Conservation (phyloP, 2,329 filamentous ascomycete genomes). For the Phaeosphaeriaceae sp. region DNA sequence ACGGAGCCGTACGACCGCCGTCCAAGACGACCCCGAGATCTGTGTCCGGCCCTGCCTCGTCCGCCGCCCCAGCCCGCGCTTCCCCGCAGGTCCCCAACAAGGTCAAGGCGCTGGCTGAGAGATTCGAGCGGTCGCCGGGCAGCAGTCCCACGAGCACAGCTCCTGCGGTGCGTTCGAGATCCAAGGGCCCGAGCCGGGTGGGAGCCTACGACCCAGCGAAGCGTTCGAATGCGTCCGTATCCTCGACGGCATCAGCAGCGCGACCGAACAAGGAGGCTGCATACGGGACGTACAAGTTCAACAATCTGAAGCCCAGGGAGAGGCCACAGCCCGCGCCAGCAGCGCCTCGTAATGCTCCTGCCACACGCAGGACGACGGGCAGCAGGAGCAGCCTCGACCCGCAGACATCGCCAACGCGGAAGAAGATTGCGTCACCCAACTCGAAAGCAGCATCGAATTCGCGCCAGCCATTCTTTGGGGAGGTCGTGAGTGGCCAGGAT, state of each 20-base stretch:
- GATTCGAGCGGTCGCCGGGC: conserved; percentile 44
- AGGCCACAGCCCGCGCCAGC: conserved; percentile 44
- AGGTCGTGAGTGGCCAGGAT: conserved; percentile 43
- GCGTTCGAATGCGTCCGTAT: conserved; percentile 25
- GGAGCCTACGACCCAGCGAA: conserved; percentile 18
- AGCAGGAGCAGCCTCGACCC: conserved; percentile 34
- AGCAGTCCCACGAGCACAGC: conserved; percentile 27
- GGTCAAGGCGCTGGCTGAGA: conserved; percentile 46
- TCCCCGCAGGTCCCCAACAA: conserved; percentile 36
- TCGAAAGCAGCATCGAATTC: conserved; percentile 29
- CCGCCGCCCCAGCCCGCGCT: conserved; percentile 26
- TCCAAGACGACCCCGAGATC: conserved; percentile 34
- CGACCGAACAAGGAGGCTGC: conserved; percentile 37
- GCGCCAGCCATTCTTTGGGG: conserved; percentile 46
- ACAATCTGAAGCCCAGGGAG: conserved; percentile 44
- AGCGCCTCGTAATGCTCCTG: conserved; percentile 26
- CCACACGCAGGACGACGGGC: conserved; percentile 32
- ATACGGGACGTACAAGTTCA: conserved; percentile 46
- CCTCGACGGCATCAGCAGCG: conserved; percentile 37
- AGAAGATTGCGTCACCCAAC: conserved; percentile 31
- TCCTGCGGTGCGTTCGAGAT: conserved; percentile 28
- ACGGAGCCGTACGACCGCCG: conserved; percentile 34
- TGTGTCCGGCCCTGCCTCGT: conserved; percentile 39
- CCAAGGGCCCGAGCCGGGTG: conserved; percentile 23
- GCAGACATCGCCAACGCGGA: conserved; percentile 30